Evolutionary conservation across 139 green algal species (phyloP).

Genomic region (Chlamydomonas eustigma): DNA sequence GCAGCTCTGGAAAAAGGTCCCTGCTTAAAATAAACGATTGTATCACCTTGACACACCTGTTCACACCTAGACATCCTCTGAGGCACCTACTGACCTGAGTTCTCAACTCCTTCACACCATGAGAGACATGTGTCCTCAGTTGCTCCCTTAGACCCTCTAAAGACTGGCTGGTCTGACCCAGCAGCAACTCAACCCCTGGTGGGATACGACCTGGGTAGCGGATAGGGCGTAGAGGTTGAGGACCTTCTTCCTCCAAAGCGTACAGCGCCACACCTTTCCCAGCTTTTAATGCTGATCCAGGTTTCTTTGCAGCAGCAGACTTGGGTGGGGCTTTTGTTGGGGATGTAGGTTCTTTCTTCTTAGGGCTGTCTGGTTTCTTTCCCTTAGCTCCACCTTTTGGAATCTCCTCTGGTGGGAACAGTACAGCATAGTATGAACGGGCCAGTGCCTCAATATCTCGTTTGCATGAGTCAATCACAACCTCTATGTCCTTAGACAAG

Average conservation of each 20-base stretch:
- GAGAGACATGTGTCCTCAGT: constrained; percentile 25
- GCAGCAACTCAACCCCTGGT: constrained; percentile 23
- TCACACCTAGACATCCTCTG: too few species aligned
- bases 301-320: not conserved
- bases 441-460: constrained; percentile 36
- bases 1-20: too few species aligned
- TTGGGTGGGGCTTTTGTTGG: not conserved
- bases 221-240: constrained; percentile 15
- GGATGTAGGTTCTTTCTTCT: not conserved
- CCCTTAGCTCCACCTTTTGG: constrained; percentile 7
- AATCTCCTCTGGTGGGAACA: constrained; percentile 12
- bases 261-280: not conserved
- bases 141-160: constrained; percentile 33
- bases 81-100: constrained; percentile 30
- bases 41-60: too few species aligned
- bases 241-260: not conserved
- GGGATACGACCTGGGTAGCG: constrained; percentile 42
- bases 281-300: too few species aligned
- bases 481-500: constrained; percentile 24
- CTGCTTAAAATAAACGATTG: too few species aligned
- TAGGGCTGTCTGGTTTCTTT: not conserved
- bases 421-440: constrained; percentile 13
- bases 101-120: constrained; percentile 34
- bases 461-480: constrained; percentile 39
- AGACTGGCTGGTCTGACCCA: constrained; percentile 23